These are phyloP conservation scores for Mucuna pruriens DNA, from an alignment of 306 rosid genomes.

Conservation along the genomic window DNA sequence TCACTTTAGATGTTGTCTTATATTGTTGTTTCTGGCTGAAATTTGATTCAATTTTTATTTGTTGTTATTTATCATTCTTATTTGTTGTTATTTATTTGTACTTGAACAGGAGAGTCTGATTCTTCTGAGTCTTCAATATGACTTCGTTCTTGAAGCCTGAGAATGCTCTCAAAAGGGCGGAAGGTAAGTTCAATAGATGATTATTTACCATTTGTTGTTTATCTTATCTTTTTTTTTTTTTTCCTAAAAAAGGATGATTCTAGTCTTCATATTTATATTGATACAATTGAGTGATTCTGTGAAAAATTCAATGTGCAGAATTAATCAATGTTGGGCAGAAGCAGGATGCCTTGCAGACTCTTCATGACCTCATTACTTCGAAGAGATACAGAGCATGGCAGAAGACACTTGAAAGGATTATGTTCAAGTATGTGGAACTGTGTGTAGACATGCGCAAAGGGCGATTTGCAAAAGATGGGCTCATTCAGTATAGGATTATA, in stretches of 20 bases:
- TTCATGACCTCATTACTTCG: conserved; percentile 91
- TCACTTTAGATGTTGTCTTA: background rate
- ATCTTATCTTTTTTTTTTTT: background rate
- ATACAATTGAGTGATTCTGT: background rate
- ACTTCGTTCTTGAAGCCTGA: conserved; percentile 55
- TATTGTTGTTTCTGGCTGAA: no score
- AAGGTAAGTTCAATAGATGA: conserved; percentile 41
- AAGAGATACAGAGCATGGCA: conserved; percentile 97
- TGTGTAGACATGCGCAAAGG: conserved; percentile 94
- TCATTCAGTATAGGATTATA: conserved; percentile 92
- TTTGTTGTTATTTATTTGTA: background rate
- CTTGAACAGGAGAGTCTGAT: conserved; percentile 11
- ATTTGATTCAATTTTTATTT: background rate
- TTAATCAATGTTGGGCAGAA: conserved; percentile 94
- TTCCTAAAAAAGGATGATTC: background rate
- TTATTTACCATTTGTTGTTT: background rate
- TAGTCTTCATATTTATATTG: background rate
- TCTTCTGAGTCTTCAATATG: conserved; percentile 35
- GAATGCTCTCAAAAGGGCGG: conserved; percentile 55
- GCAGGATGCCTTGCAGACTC: conserved; percentile 92
- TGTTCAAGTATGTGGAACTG: conserved; percentile 95
- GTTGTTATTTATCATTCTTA: background rate
- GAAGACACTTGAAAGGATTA: conserved; percentile 86
- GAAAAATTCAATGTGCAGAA: conserved; percentile 53
- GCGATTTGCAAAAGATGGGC: conserved; percentile 94